Base-by-base conservation (phyloP, 164 flowering plant species). In the Macadamia integrifolia region DNA sequence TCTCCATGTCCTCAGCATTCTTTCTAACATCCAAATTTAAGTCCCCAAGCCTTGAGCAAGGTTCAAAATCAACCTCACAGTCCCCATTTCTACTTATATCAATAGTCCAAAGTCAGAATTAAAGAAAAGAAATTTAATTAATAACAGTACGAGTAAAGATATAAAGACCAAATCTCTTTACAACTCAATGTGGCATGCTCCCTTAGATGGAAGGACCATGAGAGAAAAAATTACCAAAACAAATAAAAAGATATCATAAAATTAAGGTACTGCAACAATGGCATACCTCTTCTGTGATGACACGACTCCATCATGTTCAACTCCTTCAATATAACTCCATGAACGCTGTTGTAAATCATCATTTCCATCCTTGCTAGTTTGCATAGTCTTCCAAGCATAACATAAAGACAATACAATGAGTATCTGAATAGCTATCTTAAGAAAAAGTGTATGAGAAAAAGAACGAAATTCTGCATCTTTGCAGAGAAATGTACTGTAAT, bases 41-140 rank as follows among this genome's bases (percentile, higher is more conserved):
- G 79, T 87, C 93, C 84, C 83, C 97, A 18, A 91, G 90, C 92
- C 87, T 91, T 68, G 92, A 86, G 83, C 92, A 91, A 72, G 91
- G 87, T 71, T 89, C 97, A 80, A 85, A 81, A 58, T 83, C 90
- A 77, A 71, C 71, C 61, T 71, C 84, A 72, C 53, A n/a, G 49
- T 85, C 79, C 80, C 81, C 79, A 74, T 70, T 74, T 77, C 82
- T 77, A 76, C 69, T 64, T 32, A 72, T 23, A 69, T 50, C 60
- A 70, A 68, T 52, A 31, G 61, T 18, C 23, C 71, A 69, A 18
- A 64, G 62, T 48, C 11, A 23, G 23, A 23, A 23, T 6, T 3
- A 53, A 53, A 53, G 14, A 74, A 67, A 35, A 30, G 61, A 35
- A 2, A 35, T 35, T 2, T 35, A 35, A 35, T 35, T 35, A 35